Base-by-base conservation (phyloP, 371 early-diverging fungal species). In the Cladochytrium tenue region DNA sequence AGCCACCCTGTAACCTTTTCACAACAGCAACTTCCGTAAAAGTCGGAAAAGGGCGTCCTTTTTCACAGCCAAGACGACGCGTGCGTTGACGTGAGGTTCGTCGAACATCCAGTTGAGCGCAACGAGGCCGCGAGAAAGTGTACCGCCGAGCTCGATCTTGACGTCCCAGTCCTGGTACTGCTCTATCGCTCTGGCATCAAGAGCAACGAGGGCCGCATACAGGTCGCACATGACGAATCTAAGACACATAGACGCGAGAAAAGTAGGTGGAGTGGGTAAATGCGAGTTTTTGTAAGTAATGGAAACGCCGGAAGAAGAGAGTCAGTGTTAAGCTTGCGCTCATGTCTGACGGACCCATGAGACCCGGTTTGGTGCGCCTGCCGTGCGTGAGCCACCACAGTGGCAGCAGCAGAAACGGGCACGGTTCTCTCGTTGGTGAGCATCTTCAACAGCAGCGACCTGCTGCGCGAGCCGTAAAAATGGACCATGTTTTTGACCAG, bases 111-210 rank as follows among this genome's bases (percentile, higher is more conserved):
- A 76, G 32, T 76, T 66, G 51, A 76, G 35, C 32, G 66, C 60
- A 2, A 70, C 55, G 60, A 70, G 53, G 26, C 78, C 78, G 10
- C 76, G 57, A 1, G 75, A 63, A 53, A 72, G 61, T 33, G 15
- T 32, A 4, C 78, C 78, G 20, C 52, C 30, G 17, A 78, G 67
- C 58, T 78, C 75, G 32, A 75, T 67, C 35, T 71, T 43, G 25
- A 68, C 68, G 58, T 75, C 68, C 68, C 71, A 73, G 51, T 75
- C 76, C 43, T 75, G 67, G 69, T 60, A 67, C n/a, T 56, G 32
- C 34, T 63, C 56, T 32, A 78, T 66, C 17, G 67, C 35, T 3
- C 56, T 32, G 7, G 75, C 74, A 20, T 78, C 65, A 27, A 71
- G 60, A 53, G 31, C 5, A 17, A 63, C 69, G 30, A 68, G 36